phyloP scores from a whole-genome alignment of 106 monocot species.

The Triglochin maritima region DNA sequence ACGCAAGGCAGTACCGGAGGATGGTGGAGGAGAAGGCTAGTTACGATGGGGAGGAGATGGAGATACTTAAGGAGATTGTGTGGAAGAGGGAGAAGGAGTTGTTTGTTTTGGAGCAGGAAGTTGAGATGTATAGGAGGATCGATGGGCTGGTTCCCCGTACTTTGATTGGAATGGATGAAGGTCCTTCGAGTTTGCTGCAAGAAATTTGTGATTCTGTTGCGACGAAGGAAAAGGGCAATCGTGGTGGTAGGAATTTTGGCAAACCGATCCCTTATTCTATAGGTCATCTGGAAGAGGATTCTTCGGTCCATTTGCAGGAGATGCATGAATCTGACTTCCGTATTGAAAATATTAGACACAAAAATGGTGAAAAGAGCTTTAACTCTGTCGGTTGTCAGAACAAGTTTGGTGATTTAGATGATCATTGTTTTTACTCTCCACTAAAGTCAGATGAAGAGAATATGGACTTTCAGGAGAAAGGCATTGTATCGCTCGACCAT shows the following conservation, averaged over 20 bases:
- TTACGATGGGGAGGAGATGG: constrained; percentile 80
- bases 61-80: constrained; percentile 78
- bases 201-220: constrained; percentile 3
- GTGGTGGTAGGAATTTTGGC: not conserved
- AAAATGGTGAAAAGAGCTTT: too few relatives aligned
- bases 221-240: constrained; percentile 15
- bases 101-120: constrained; percentile 54
- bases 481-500: constrained; percentile 16
- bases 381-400: too few relatives aligned
- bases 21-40: constrained; percentile 67
- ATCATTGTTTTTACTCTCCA: not conserved
- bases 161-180: constrained; percentile 3
- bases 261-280: not conserved
- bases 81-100: constrained; percentile 65
- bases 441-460: constrained; percentile 8
- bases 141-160: constrained; percentile 1
- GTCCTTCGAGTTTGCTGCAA: constrained; percentile 13
- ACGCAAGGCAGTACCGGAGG: constrained; percentile 62
- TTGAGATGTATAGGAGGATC: constrained; percentile 37
- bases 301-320: too few relatives aligned
- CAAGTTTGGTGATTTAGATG: not conserved
- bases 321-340: too few relatives aligned
- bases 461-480: constrained; percentile 36
- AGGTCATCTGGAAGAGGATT: not conserved
- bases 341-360: too few relatives aligned